Evolutionary conservation across 768 basidiomycete genomes (phyloP).

Genomic region (Ramaria sp.): DNA sequence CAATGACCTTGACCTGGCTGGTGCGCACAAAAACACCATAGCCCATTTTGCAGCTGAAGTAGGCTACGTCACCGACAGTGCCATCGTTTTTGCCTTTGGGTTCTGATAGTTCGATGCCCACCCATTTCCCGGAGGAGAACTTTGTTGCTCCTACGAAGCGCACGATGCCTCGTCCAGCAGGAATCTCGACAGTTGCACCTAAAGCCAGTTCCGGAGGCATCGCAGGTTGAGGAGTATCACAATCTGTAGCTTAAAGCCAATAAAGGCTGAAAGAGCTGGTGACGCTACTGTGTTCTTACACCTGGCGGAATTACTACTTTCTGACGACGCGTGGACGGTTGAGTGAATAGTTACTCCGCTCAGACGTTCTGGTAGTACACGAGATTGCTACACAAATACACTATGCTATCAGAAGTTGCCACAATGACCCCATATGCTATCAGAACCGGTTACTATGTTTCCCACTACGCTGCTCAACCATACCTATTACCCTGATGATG

Average conservation of each 20-base stretch:
- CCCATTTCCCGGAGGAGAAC: slow-evolving; percentile 88
- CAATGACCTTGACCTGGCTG: slow-evolving; percentile 64
- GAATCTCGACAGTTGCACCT: slow-evolving; percentile 69
- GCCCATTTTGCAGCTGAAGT: slow-evolving; percentile 69
- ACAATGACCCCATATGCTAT: background rate
- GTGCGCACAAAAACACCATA: slow-evolving; percentile 87
- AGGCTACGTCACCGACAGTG: slow-evolving; percentile 61
- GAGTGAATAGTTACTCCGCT: too few species aligned
- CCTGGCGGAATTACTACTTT: too few species aligned
- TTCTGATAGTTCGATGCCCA: slow-evolving; percentile 82
- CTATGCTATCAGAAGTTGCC: background rate
- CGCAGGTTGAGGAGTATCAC: background rate
- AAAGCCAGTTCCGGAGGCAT: slow-evolving; percentile 40
- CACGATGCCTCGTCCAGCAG: slow-evolving; percentile 74
- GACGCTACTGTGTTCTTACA: too few species aligned
- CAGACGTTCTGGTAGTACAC: background rate
- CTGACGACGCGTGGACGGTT: too few species aligned
- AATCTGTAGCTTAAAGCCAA: background rate
- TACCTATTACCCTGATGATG: background rate
- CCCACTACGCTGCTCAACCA: background rate
- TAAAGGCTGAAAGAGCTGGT: too few species aligned
- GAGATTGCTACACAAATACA: background rate
- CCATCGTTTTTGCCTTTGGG: slow-evolving; percentile 95
- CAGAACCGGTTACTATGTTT: background rate
- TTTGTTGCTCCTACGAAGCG: slow-evolving; percentile 77